Percentiles rank a stretch among this genome's conserved stretches.
Evolutionary conservation across 1,139 yeast species (phyloP).

Genomic region (Diutina pseudorugosa): DNA sequence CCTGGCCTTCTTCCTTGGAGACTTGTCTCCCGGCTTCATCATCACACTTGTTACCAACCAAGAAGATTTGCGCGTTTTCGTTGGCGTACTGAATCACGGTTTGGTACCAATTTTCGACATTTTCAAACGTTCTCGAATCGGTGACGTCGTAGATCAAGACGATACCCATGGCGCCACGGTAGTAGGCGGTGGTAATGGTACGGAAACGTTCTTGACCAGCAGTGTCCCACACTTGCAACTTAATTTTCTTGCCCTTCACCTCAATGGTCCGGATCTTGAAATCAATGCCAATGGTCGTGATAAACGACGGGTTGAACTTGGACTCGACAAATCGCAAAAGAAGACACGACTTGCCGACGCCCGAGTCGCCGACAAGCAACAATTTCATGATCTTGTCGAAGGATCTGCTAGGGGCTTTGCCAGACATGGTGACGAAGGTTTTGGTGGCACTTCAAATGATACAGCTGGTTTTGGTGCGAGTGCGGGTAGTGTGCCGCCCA

Average conservation of each 20-base stretch:
- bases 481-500: neutral
- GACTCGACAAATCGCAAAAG: constrained; percentile 92
- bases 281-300: constrained; percentile 96
- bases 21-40: constrained; percentile 70
- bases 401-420: constrained; percentile 60
- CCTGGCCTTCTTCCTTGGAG: constrained; percentile 79
- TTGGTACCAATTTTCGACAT: constrained; percentile 80
- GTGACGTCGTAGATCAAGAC: constrained; percentile 92
- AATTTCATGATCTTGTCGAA: constrained; percentile 93
- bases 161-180: constrained; percentile 98
- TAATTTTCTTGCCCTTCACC: constrained; percentile 82
- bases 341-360: constrained; percentile 90
- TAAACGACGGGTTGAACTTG: constrained; percentile 90
- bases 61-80: constrained; percentile 85
- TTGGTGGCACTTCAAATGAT: neutral
- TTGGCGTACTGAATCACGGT: constrained; percentile 95
- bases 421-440: constrained; percentile 25
- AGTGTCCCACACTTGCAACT: constrained; percentile 97
- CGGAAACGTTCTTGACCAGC: constrained; percentile 98
- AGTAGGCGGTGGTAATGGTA: constrained; percentile 95
- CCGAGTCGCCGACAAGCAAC: constrained; percentile 91
- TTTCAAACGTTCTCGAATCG: constrained; percentile 85
- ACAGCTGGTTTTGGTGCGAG: neutral
- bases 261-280: constrained; percentile 96
- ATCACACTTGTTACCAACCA: constrained; percentile 93